Conservation (phyloP, 1,284 basidiomycete species). For the Tetrapyrgos nigripes region DNA sequence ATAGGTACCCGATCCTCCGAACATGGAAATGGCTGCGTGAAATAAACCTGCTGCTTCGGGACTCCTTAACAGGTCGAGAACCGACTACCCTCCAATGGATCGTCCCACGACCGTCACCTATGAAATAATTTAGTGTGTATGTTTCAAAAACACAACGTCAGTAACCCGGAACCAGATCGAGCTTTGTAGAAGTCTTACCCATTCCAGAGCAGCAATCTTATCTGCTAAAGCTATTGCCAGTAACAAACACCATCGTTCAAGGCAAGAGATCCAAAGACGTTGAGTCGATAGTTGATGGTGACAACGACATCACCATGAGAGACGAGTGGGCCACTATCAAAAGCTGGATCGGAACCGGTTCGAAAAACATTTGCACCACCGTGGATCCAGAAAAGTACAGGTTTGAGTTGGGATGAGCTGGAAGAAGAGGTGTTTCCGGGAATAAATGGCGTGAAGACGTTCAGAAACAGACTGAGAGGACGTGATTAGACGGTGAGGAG, state of each 20-base stretch:
- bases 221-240: conserved; percentile 51
- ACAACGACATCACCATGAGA: conserved; percentile 54
- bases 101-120: conserved; percentile 21
- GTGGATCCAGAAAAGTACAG: conserved; percentile 16
- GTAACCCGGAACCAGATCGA: too few relatives aligned
- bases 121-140: too few relatives aligned
- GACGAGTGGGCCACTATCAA: conserved; percentile 50
- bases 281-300: conserved; percentile 53
- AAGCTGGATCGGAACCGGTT: conserved; percentile 40
- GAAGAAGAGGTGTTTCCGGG: too few relatives aligned
- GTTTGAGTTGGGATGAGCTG: too few relatives aligned
- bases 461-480: conserved; percentile 5
- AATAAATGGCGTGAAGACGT: too few relatives aligned
- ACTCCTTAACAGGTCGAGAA: conserved; percentile 17
- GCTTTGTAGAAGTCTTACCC: too few relatives aligned
- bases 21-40: conserved; percentile 10
- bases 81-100: conserved; percentile 17
- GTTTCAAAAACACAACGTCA: too few relatives aligned
- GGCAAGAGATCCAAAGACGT: conserved; percentile 48
- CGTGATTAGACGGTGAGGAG: not conserved
- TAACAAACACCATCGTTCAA: conserved; percentile 43
- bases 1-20: conserved; percentile 11
- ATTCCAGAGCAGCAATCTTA: conserved; percentile 44
- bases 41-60: conserved; percentile 17
- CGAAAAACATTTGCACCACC: conserved; percentile 38